Evolutionary conservation across 495 filamentous ascomycete genomes (phyloP), one percentile per base, ranked within the genome.

Genomic region (Penicillium herquei): DNA sequence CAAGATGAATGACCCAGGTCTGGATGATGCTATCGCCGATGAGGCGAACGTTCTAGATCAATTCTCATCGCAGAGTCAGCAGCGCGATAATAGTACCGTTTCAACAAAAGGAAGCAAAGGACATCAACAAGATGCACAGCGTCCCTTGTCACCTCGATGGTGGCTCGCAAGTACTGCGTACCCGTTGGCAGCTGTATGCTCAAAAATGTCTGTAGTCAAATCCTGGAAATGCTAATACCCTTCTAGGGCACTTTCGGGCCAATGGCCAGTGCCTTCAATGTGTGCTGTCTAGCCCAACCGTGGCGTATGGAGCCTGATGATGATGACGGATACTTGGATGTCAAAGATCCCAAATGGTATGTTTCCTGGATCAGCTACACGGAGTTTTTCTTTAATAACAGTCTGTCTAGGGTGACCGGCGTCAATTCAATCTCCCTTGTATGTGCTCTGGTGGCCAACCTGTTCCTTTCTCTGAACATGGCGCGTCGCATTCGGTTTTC

Each of bases 151-250:
- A 46, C 67, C 61, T 54, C 84, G 85, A 39, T 96, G 90, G 90
- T 96, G 91, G 91, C 87, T 93, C 59, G 88, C 89, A 8, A 88
- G 85, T 17, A 89, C 90, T 0, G 88, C 84, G 9, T 90, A 91
- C 58, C 91, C 91, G 31, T 79, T 95, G 61, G 76, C 91, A 31
- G 89, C 91, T 30, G 74, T 74, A 67, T 42, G 71, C 40, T 7
- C 14, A 13, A n/a, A 11, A 0, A 6, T 14, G 4, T 37, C 2
- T 13, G n/a, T n/a, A n/a, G 1, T 12, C 17, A 50, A 35, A 1
- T 11, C 18, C n/a, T 35, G 1, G 1, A 17, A 1, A 35, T 35
- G 17, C 40, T 67, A 10, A 60, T 48, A 32, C 12, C 12, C 39
- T 12, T 41, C 17, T 42, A 74, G 44, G 90, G 87, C 40, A 92